Conservation (phyloP, 2,329 filamentous ascomycete genomes). For the Neodidymelliopsis sp. region DNA sequence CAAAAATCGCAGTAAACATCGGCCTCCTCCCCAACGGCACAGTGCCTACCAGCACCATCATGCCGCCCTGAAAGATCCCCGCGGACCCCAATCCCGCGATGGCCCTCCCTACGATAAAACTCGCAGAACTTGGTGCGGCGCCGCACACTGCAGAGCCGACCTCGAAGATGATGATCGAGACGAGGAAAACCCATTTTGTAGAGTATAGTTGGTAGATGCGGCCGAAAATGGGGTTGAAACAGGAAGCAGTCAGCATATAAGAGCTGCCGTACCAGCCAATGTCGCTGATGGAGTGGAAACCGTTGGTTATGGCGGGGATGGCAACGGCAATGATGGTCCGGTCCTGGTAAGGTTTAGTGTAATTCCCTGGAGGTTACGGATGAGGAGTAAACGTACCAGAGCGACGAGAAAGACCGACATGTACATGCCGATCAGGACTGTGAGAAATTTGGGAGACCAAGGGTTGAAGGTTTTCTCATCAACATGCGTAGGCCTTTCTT, state of each 20-base stretch:
- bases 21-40: slow-evolving; percentile 55
- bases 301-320: slow-evolving; percentile 38
- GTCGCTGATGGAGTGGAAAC: slow-evolving; percentile 35
- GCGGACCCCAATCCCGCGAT: slow-evolving; percentile 58
- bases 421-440: slow-evolving; percentile 35
- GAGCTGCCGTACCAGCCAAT: slow-evolving; percentile 43
- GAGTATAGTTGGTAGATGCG: slow-evolving; percentile 57
- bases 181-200: slow-evolving; percentile 49
- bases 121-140: slow-evolving; percentile 52
- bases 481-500: too few relatives aligned
- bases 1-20: slow-evolving; percentile 55
- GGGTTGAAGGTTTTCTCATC: slow-evolving; percentile 34
- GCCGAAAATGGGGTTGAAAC: slow-evolving; percentile 58
- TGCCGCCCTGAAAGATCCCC: slow-evolving; percentile 55
- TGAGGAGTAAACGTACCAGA: slow-evolving; percentile 15
- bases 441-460: slow-evolving; percentile 33
- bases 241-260: slow-evolving; percentile 55
- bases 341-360: slow-evolving; percentile 11
- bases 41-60: slow-evolving; percentile 52
- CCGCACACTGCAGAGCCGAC: slow-evolving; percentile 51
- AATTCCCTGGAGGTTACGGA: neutral
- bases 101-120: slow-evolving; percentile 58
- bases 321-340: slow-evolving; percentile 34
- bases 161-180: slow-evolving; percentile 53
- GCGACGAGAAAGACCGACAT: slow-evolving; percentile 37